These are phyloP conservation scores for Phaeotremella fagi DNA, from an alignment of 768 basidiomycete species.

Conservation along the genomic window DNA sequence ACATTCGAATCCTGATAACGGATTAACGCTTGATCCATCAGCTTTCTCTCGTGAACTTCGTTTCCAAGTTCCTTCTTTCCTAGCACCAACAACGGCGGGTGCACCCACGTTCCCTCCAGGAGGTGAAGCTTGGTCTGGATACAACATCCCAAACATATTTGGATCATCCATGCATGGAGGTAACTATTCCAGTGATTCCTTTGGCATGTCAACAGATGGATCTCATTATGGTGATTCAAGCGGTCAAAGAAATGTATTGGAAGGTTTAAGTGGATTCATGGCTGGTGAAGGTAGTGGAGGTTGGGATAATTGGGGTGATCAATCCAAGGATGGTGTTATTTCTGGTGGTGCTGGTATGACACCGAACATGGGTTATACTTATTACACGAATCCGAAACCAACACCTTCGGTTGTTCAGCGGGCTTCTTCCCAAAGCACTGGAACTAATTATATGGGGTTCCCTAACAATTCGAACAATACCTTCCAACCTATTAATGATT, in stretches of 20 bases:
- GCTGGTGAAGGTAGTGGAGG: conserved; percentile 6
- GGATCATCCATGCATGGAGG: neutral
- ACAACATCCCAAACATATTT: conserved; percentile 21
- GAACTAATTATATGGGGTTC: neutral
- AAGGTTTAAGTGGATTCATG: conserved; percentile 24
- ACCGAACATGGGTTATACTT: conserved; percentile 6
- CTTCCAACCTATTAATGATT: neutral
- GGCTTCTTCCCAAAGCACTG: neutral
- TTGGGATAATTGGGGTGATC: conserved; percentile 11
- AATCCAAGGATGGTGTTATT: neutral
- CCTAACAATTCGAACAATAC: neutral
- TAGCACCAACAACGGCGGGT: conserved; percentile 25
- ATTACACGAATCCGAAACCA: conserved; percentile 22
- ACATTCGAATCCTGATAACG: conserved; percentile 11
- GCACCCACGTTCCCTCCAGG: conserved; percentile 45
- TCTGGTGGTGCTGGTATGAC: neutral
- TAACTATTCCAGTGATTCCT: neutral
- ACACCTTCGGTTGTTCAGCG: conserved; percentile 6
- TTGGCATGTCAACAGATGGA: conserved; percentile 5
- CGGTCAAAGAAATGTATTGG: conserved; percentile 7
- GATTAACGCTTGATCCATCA: conserved; percentile 40
- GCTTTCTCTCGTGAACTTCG: conserved; percentile 44
- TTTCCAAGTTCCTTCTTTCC: conserved; percentile 41
- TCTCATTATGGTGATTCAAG: conserved; percentile 1
- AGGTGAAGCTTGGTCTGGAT: conserved; percentile 47